Conservation (phyloP, 208 protist species). For the Acanthamoeba royreba region DNA sequence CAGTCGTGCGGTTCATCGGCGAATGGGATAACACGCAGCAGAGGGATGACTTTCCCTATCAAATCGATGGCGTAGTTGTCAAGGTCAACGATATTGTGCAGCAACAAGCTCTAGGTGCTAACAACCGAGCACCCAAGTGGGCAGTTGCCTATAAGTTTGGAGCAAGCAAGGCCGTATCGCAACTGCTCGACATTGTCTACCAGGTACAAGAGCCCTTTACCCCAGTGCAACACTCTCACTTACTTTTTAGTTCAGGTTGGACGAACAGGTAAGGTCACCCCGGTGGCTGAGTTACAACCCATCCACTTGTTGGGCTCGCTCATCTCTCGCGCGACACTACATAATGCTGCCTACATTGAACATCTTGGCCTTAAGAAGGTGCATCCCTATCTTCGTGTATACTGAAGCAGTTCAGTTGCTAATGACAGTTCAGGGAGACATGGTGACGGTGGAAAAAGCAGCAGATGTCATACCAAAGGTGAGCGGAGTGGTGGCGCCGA, state of each 20-base stretch:
- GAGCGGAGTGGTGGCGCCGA: neutral
- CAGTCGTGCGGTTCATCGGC: neutral
- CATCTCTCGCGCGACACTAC: slow-evolving; percentile 58
- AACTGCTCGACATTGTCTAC: slow-evolving; percentile 3
- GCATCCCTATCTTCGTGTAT: neutral
- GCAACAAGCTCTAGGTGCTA: slow-evolving; percentile 38
- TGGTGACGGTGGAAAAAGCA: slow-evolving; percentile 49
- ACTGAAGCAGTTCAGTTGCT: too few species aligned
- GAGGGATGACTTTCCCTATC: slow-evolving; percentile 1
- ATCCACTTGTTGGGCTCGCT: slow-evolving; percentile 46
- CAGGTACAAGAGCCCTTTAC: neutral
- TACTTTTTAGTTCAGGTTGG: slow-evolving; percentile 49
- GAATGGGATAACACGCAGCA: slow-evolving; percentile 7
- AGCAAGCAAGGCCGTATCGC: neutral
- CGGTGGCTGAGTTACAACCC: slow-evolving; percentile 50
- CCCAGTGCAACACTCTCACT: neutral
- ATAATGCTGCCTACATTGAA: slow-evolving; percentile 54
- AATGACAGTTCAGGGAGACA: neutral
- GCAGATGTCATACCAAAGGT: slow-evolving; percentile 68
- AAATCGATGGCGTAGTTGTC: slow-evolving; percentile 65
- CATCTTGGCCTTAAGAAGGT: slow-evolving; percentile 14
- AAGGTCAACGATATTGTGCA: slow-evolving; percentile 53
- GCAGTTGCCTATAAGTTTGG: slow-evolving; percentile 67
- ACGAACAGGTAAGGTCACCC: slow-evolving; percentile 50
- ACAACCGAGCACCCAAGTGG: slow-evolving; percentile 58